These are phyloP conservation scores for Hemisphaericaspora lyxosophila DNA, from an alignment of 1,139 yeast species.

Conservation along the genomic window DNA sequence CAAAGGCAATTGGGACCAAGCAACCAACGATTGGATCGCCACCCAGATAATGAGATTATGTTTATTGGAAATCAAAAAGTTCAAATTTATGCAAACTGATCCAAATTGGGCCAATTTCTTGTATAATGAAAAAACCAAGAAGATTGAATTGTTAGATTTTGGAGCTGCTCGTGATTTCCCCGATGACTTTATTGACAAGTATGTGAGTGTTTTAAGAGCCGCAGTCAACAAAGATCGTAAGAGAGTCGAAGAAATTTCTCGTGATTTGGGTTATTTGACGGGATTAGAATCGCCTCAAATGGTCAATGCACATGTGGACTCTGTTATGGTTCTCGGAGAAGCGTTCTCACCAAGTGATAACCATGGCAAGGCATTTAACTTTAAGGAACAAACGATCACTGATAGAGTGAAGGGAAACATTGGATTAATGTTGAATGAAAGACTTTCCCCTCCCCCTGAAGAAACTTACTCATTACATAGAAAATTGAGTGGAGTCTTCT, in stretches of 20 bases:
- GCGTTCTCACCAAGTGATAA: constrained; percentile 68
- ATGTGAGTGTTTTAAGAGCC: constrained; percentile 71
- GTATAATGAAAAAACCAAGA: constrained; percentile 62
- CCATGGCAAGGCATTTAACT: constrained; percentile 58
- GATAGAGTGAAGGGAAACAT: constrained; percentile 87
- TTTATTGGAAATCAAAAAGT: constrained; percentile 77
- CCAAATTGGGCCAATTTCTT: constrained; percentile 99
- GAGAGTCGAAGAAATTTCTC: constrained; percentile 63
- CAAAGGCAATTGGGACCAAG: constrained; percentile 75
- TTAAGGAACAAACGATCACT: constrained; percentile 83
- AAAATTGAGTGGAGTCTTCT: constrained; percentile 89
- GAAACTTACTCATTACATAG: constrained; percentile 95
- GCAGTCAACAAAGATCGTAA: constrained; percentile 71
- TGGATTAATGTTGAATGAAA: constrained; percentile 83
- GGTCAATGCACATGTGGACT: constrained; percentile 91
- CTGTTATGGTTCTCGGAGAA: constrained; percentile 88
- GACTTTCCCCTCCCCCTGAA: constrained; percentile 97
- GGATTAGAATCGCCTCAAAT: constrained; percentile 85
- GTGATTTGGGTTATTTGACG: constrained; percentile 81
- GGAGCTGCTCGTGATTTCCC: constrained; percentile 87
- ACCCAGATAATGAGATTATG: constrained; percentile 85
- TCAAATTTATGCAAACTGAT: constrained; percentile 95
- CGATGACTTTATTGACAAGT: constrained; percentile 65
- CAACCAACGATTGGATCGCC: constrained; percentile 77
- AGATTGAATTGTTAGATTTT: constrained; percentile 85